phyloP scores from a whole-genome alignment of 345 rosid species.

The Lepidium didymum region DNA sequence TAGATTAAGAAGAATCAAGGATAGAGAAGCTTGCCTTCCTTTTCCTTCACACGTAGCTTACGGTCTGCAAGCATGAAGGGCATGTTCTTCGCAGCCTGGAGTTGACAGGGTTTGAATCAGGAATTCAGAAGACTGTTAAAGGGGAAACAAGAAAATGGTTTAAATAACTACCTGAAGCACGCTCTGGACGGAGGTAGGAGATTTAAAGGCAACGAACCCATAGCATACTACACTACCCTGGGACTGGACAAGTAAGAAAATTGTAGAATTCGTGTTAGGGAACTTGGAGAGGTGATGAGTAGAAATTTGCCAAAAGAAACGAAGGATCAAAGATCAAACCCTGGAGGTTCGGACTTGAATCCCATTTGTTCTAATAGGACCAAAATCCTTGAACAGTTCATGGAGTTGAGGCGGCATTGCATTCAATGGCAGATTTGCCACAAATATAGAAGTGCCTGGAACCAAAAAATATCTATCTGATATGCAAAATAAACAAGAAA shows the following conservation, averaged over 20 bases:
- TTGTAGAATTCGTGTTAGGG: not conserved
- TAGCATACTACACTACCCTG: conserved; percentile 6
- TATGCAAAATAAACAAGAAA: not conserved
- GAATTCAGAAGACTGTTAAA: not conserved
- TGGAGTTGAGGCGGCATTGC: conserved; percentile 65
- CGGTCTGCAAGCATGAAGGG: conserved; percentile 28
- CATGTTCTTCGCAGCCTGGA: conserved; percentile 22
- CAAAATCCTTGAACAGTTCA: conserved; percentile 62
- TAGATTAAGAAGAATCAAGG: not conserved
- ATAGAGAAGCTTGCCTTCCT: conserved; percentile 16
- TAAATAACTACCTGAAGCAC: conserved; percentile 21
- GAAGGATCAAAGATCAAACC: conserved; percentile 34
- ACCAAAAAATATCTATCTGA: not conserved
- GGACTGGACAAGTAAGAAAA: conserved; percentile 5
- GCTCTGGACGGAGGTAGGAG: conserved; percentile 24
- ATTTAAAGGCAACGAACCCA: conserved; percentile 27
- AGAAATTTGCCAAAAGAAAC: not conserved
- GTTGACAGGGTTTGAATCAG: not conserved
- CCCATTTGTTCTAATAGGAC: conserved; percentile 59
- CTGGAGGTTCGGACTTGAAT: conserved; percentile 79
- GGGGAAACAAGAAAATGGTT: not conserved
- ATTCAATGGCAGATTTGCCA: conserved; percentile 55
- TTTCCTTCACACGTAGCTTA: conserved; percentile 30
- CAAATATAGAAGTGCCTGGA: conserved; percentile 62
- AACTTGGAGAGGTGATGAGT: not conserved